These are phyloP conservation scores for Erythrophleum fordii DNA, from an alignment of 306 rosid species.

Conservation along the genomic window DNA sequence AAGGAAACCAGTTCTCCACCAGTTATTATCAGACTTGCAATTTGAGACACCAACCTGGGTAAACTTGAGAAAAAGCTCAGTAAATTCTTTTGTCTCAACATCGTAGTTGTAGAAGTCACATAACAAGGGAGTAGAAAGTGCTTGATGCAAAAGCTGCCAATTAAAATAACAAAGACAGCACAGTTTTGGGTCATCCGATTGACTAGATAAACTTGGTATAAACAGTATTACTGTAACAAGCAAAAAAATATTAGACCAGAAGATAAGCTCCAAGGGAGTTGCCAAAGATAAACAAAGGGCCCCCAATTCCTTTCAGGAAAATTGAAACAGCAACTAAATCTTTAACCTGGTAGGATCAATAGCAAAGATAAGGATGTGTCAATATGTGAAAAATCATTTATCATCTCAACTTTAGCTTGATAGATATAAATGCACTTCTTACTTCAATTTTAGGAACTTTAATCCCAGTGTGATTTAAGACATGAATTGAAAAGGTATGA, in stretches of 20 bases:
- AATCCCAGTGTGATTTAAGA: conserved; percentile 52
- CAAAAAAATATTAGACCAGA: conserved; percentile 49
- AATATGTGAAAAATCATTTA: neutral
- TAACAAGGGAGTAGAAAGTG: conserved; percentile 57
- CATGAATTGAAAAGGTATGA: conserved; percentile 45
- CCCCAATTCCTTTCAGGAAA: conserved; percentile 62
- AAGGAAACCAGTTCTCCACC: neutral
- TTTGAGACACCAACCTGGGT: conserved; percentile 53
- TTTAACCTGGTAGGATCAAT: conserved; percentile 47
- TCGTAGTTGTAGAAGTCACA: conserved; percentile 77
- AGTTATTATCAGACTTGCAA: neutral
- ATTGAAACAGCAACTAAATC: conserved; percentile 56
- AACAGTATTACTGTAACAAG: neutral
- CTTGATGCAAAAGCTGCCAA: conserved; percentile 67
- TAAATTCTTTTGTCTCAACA: conserved; percentile 57
- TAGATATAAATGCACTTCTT: conserved; percentile 26
- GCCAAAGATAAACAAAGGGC: conserved; percentile 65
- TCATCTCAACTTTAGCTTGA: neutral
- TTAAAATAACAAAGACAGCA: neutral
- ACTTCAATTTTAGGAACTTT: conserved; percentile 59
- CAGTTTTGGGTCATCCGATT: neutral
- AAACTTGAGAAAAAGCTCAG: conserved; percentile 63
- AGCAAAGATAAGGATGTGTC: conserved; percentile 7
- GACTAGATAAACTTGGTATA: neutral
- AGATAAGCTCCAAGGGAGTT: conserved; percentile 63